Percentiles rank a stretch among this genome's conserved stretches.
Evolutionary conservation across 140 eudicot genomes (phyloP).

Genomic region (Bidens hawaiensis): DNA sequence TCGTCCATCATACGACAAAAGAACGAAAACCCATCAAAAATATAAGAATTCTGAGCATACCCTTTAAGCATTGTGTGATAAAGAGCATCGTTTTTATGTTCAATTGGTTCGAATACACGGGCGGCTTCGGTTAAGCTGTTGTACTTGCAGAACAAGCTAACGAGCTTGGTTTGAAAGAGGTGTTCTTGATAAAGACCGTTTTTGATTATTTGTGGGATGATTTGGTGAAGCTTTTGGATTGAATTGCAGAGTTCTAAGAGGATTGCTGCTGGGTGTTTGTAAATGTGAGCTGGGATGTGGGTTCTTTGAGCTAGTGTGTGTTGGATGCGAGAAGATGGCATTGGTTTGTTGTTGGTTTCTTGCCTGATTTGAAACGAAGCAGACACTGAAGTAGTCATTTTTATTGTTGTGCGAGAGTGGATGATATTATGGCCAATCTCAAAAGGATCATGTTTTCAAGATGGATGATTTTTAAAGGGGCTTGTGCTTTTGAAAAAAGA

Average conservation of each 20-base stretch:
- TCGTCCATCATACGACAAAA: constrained; percentile 56
- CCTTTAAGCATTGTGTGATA: constrained; percentile 92
- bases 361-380: too few relatives aligned
- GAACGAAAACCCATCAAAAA: constrained; percentile 44
- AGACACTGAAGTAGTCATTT: constrained; percentile 9
- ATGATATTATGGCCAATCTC: too few relatives aligned
- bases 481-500: too few relatives aligned
- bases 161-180: constrained; percentile 72
- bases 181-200: constrained; percentile 57
- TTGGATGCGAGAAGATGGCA: constrained; percentile 24
- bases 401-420: too few relatives aligned
- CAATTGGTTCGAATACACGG: constrained; percentile 70
- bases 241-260: constrained; percentile 80
- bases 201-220: constrained; percentile 70
- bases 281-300: constrained; percentile 63
- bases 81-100: constrained; percentile 51
- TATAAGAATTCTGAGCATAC: constrained; percentile 33
- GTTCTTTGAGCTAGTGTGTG: constrained; percentile 45
- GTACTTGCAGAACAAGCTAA: constrained; percentile 66
- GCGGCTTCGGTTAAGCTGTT: constrained; percentile 56
- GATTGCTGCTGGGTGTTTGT: constrained; percentile 77
- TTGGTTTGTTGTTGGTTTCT: constrained; percentile 13
- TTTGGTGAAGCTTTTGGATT: constrained; percentile 56
- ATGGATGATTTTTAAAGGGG: too few relatives aligned
- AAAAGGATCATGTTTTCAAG: too few relatives aligned